Base-by-base conservation (phyloP, 495 filamentous ascomycete species). In the Penicillium dipodomyicola region DNA sequence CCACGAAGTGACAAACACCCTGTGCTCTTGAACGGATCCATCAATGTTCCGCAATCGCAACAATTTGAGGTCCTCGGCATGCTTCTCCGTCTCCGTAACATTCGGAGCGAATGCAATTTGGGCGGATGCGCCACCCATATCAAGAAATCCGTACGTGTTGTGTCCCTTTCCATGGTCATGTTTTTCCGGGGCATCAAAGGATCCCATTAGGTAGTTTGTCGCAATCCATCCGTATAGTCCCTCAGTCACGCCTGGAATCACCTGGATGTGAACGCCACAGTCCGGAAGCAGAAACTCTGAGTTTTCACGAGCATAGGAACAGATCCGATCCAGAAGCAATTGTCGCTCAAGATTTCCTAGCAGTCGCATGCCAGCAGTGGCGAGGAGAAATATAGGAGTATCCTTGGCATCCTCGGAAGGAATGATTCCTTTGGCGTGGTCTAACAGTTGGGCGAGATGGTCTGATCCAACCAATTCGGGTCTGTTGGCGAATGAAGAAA, bases 91-190 rank as follows among this genome's bases (percentile, higher is more conserved):
- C 65, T 97, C 94, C 0, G 94, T 99, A 12, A 81, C 73, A 69
- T 99, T 99, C 0, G 94, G 94, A 10, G 92, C 91, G 69, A 99
- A 99, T 6, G 94, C 94, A 62, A 99, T 97, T 69, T 97, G 94
- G 19, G 94, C 92, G 0, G 92, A 97, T 17, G 94, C 94, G 17
- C 94, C 94, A 25, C 94, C 94, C 94, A 99, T 97, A 69, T 99
- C 94, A 50, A 99, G 72, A 68, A 99, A 99, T 0, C 94, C 94
- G 69, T 97, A 99, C 0, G 94, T 99, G 64, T 94, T 89, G 62
- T 97, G 94, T 23, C 84, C 87, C 64, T 96, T 92, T 17, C 91
- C 92, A 65, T 89, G 85, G 49, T 78, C 76, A 61, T 95, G 90
- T 23, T 81, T 73, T 25, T 83, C 77, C 0, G 92, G 88, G n/a